A percentile compares a stretch with the other conserved stretches of the same genome.
Evolutionary conservation across 345 rosid species (phyloP).

Genomic region (Syzygium aqueum): DNA sequence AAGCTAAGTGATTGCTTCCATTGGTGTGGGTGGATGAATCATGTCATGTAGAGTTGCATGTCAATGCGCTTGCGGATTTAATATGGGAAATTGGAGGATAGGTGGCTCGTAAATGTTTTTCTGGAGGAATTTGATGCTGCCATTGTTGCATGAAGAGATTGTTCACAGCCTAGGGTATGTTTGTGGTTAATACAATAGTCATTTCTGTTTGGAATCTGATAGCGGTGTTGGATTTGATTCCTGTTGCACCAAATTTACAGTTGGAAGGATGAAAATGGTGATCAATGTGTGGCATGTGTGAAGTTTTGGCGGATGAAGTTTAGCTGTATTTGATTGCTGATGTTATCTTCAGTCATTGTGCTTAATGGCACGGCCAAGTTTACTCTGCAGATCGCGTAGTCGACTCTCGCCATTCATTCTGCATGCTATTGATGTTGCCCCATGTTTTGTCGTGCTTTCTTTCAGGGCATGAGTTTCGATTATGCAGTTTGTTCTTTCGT

Average conservation of each 20-base stretch:
- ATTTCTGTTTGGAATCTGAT: not conserved
- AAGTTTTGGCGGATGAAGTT: not conserved
- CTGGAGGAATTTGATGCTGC: not conserved
- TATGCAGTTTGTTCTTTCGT: not conserved
- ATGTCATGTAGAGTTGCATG: not conserved
- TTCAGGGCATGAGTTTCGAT: not conserved
- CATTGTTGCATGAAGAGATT: not conserved
- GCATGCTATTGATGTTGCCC: not conserved
- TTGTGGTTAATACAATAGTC: not conserved
- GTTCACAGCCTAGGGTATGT: not conserved
- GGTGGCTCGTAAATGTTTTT: not conserved
- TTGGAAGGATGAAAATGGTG: not conserved
- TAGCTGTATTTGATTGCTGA: not conserved
- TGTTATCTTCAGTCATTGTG: not conserved
- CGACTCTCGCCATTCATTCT: not conserved
- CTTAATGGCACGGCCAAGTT: not conserved
- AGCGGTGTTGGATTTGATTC: not conserved
- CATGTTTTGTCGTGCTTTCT: not conserved
- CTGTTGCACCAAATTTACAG: not conserved
- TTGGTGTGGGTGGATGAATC: not conserved
- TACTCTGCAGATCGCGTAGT: not conserved
- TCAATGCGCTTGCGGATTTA: not conserved
- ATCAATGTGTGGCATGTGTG: not conserved
- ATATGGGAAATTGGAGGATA: not conserved
- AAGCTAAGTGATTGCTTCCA: not conserved